A percentile compares a stretch with the other conserved stretches of the same genome.
Conservation (phyloP, 2,329 filamentous ascomycete species). For the Sordariomycetes sp. region DNA sequence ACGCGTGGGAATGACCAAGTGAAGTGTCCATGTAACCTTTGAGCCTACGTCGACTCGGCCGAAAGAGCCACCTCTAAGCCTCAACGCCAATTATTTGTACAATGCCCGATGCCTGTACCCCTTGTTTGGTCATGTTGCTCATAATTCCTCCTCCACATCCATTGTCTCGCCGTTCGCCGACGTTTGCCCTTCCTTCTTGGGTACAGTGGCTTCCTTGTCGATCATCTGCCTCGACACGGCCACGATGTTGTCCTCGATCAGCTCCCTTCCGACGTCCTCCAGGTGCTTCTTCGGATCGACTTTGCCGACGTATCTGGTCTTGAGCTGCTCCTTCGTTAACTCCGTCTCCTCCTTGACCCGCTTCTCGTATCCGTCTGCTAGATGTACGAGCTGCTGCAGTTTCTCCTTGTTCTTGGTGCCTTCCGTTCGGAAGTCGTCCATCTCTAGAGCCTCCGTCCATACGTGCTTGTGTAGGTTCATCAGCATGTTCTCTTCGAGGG, state of each 20-base stretch:
- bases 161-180: constrained; percentile 49
- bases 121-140: constrained; percentile 8
- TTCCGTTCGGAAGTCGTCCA: constrained; percentile 89
- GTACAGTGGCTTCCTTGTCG: constrained; percentile 94
- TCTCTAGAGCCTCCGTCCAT: constrained; percentile 94
- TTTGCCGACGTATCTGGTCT: constrained; percentile 98
- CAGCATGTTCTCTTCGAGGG: constrained; percentile 97
- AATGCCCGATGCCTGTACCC: no score
- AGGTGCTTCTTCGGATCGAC: constrained; percentile 99
- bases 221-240: constrained; percentile 99
- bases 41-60: no score
- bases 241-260: constrained; percentile 99
- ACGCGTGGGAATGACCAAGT: no score
- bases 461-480: constrained; percentile 99
- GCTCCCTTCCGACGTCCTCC: constrained; percentile 88
- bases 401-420: constrained; percentile 78
- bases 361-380: constrained; percentile 97
- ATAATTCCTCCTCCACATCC: constrained; percentile 58
- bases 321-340: constrained; percentile 91
- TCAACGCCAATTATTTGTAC: constrained; percentile 5
- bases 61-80: no score
- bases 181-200: constrained; percentile 51
- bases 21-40: no score
- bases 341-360: constrained; percentile 98
- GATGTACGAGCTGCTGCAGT: constrained; percentile 75